Evolutionary conservation across 1,139 yeast genomes (phyloP).

Genomic region (Candida sp.): DNA sequence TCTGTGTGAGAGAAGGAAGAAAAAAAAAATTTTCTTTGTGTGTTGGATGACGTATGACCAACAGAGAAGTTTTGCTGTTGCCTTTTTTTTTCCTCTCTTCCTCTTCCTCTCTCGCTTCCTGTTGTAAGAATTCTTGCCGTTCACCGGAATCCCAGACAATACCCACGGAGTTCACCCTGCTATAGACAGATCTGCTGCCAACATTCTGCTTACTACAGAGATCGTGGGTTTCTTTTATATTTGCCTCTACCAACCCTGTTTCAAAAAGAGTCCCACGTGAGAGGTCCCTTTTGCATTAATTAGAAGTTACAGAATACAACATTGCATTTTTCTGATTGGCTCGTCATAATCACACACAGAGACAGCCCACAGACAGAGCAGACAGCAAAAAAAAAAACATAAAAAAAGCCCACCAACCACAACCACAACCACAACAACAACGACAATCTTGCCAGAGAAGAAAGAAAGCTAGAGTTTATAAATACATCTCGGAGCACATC

Average conservation of each 20-base stretch:
- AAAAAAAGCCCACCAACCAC: neutral
- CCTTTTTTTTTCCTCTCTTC: neutral
- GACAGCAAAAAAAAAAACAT: neutral
- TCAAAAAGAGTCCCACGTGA: too few relatives aligned
- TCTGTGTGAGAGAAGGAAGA: neutral
- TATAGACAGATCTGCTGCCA: too few relatives aligned
- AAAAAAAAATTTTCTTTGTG: conserved; percentile 1
- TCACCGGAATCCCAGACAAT: neutral
- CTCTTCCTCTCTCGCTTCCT: neutral
- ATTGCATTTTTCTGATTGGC: neutral
- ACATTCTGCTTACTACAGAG: too few relatives aligned
- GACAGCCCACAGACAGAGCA: neutral
- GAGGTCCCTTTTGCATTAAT: too few relatives aligned
- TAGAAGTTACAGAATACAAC: neutral
- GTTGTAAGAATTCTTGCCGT: neutral
- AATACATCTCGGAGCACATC: too few relatives aligned
- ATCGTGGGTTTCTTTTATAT: too few relatives aligned
- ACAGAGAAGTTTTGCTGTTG: neutral
- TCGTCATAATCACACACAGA: neutral
- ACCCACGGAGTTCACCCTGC: too few relatives aligned
- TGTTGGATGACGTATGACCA: conserved; percentile 1
- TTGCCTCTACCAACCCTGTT: neutral
- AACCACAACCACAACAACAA: too few relatives aligned
- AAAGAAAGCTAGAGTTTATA: too few relatives aligned
- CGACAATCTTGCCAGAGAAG: too few relatives aligned